Percentiles rank a stretch among this genome's conserved stretches.
Conservation (phyloP, 495 filamentous ascomycete genomes). For the Cenococcum geophilum region DNA sequence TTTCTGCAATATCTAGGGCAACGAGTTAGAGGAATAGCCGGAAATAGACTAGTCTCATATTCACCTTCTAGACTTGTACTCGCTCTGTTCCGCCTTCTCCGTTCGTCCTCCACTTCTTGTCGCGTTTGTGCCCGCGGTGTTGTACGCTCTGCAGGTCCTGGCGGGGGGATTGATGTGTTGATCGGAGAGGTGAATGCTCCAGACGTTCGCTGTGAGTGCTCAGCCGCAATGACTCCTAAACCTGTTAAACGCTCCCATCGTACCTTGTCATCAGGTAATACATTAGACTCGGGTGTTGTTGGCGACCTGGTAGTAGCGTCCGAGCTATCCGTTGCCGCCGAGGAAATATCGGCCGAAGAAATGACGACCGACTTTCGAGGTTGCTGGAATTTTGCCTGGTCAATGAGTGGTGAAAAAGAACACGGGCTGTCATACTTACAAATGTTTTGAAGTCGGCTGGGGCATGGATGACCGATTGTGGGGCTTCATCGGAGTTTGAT, state of each 20-base stretch:
- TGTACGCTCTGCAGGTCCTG: constrained; percentile 58
- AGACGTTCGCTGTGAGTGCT: constrained; percentile 15
- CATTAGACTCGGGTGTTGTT: constrained; percentile 26
- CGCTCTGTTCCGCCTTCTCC: constrained; percentile 43
- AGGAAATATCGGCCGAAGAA: constrained; percentile 20
- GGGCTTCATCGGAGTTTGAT: constrained; percentile 61
- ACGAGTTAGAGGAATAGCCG: constrained; percentile 5
- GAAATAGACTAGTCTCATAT: constrained; percentile 21
- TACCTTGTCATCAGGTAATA: constrained; percentile 32
- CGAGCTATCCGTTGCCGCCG: constrained; percentile 24
- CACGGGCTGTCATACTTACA: constrained; percentile 48
- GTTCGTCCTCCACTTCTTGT: constrained; percentile 56
- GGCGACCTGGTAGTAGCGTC: constrained; percentile 34
- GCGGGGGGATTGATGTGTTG: constrained; percentile 58
- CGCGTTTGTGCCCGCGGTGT: constrained; percentile 81
- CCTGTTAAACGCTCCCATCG: constrained; percentile 7
- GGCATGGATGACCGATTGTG: constrained; percentile 81
- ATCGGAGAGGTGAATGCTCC: constrained; percentile 29
- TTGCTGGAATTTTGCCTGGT: constrained; percentile 22
- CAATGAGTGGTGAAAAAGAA: constrained; percentile 8
- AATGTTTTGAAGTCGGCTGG: constrained; percentile 72
- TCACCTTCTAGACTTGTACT: constrained; percentile 63
- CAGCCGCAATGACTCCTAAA: constrained; percentile 15
- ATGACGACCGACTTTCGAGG: constrained; percentile 21
- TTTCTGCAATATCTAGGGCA: constrained; percentile 36